phyloP scores from a whole-genome alignment of 2,329 filamentous ascomycete species.

The Calycina herbarum region DNA sequence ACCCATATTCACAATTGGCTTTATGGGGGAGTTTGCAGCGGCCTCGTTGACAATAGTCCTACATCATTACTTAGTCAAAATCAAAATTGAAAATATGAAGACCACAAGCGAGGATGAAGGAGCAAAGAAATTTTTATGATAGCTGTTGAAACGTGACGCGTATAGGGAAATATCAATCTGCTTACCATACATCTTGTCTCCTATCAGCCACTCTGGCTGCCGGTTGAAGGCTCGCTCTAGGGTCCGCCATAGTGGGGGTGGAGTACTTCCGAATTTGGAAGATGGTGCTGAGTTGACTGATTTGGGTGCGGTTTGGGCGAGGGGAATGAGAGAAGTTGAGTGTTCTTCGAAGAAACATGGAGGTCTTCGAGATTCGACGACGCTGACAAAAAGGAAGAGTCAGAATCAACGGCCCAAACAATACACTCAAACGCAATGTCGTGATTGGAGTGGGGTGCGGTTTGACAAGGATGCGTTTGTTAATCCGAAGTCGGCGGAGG shows the following conservation, averaged over 20 bases:
- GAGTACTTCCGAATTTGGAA: constrained; percentile 16
- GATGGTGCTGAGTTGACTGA: background rate
- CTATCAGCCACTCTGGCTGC: constrained; percentile 54
- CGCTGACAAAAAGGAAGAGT: background rate
- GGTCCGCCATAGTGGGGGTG: constrained; percentile 32
- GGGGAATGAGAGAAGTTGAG: background rate
- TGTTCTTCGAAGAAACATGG: constrained; percentile 6
- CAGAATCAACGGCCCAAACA: background rate
- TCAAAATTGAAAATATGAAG: too few relatives aligned
- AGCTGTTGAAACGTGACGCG: background rate
- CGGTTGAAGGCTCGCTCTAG: constrained; percentile 46
- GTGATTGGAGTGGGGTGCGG: background rate
- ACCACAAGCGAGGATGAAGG: background rate
- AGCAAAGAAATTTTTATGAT: background rate
- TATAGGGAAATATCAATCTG: constrained; percentile 3
- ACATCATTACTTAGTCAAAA: background rate
- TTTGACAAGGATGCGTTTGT: background rate
- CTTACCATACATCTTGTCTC: constrained; percentile 59
- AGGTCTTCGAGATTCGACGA: background rate
- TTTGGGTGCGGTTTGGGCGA: background rate
- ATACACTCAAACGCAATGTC: background rate
- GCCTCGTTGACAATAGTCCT: constrained; percentile 69
- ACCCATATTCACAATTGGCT: constrained; percentile 66
- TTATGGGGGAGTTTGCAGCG: constrained; percentile 60
- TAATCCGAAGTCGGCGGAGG: background rate